Evolutionary conservation across 2,329 filamentous ascomycete genomes (phyloP).

Genomic region (Spiromastix sp.): DNA sequence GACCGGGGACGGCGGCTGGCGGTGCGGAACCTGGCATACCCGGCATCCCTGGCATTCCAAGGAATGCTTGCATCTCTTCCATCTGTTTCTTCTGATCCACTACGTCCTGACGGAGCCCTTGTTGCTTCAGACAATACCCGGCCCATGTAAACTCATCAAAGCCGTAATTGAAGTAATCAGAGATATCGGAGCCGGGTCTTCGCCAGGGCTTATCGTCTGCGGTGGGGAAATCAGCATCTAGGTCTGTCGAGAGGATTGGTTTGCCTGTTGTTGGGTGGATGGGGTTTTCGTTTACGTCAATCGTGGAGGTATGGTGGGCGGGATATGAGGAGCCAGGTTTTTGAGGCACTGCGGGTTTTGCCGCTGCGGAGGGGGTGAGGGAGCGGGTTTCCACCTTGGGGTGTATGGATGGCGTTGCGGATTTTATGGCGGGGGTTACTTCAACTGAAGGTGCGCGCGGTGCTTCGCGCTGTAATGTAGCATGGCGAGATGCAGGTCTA

Average conservation of each 20-base stretch:
- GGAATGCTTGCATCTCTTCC: conserved; percentile 51
- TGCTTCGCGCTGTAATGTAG: conserved; percentile 24
- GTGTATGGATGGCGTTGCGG: conserved; percentile 23
- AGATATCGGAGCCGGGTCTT: conserved; percentile 84
- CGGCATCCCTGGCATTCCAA: conserved; percentile 35
- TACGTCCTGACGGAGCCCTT: conserved; percentile 65
- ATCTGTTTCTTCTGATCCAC: conserved; percentile 66
- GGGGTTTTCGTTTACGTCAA: conserved; percentile 77
- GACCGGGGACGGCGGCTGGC: conserved; percentile 15
- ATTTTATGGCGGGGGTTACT: conserved; percentile 19
- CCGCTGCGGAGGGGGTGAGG: conserved; percentile 21
- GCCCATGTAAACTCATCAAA: conserved; percentile 99
- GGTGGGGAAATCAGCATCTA: conserved; percentile 59
- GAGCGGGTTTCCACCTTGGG: conserved; percentile 20
- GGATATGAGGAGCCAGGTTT: conserved; percentile 54
- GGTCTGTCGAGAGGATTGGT: conserved; percentile 70
- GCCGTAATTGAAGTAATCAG: conserved; percentile 98
- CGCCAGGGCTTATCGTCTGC: conserved; percentile 89
- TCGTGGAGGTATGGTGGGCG: conserved; percentile 61
- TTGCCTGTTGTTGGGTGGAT: conserved; percentile 63
- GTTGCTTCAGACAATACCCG: conserved; percentile 82
- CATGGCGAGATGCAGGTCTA: conserved; percentile 31
- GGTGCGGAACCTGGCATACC: conserved; percentile 13
- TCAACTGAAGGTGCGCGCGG: conserved; percentile 26
- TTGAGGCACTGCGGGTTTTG: conserved; percentile 31